Evolutionary conservation across 2,329 filamentous ascomycete species (phyloP).

Genomic region (Colletotrichum tanaceti): DNA sequence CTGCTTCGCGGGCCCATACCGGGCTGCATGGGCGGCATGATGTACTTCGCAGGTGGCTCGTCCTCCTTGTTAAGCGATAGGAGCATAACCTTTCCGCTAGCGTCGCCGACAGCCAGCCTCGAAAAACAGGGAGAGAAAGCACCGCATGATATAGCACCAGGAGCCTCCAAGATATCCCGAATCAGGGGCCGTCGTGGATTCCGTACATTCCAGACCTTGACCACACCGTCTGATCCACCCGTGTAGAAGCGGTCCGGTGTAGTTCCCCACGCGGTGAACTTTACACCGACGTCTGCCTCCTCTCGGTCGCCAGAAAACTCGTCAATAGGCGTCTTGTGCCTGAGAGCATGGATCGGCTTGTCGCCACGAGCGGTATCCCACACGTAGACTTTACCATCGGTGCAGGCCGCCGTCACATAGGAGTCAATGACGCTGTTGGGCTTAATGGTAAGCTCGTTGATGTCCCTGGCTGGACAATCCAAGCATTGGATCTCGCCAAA

Average conservation of each 20-base stretch:
- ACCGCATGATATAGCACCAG: constrained; percentile 68
- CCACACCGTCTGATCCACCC: constrained; percentile 70
- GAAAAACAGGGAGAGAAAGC: constrained; percentile 68
- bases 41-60: constrained; percentile 49
- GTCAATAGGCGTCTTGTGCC: constrained; percentile 61
- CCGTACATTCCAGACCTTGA: constrained; percentile 73
- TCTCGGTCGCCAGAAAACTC: constrained; percentile 60
- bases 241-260: constrained; percentile 70
- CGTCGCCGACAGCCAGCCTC: constrained; percentile 69
- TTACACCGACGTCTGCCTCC: constrained; percentile 70
- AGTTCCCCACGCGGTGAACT: constrained; percentile 72
- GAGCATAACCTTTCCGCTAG: constrained; percentile 69
- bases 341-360: constrained; percentile 64
- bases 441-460: constrained; percentile 71
- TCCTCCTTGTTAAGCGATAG: constrained; percentile 61
- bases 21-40: constrained; percentile 51
- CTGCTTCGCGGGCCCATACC: constrained; percentile 37
- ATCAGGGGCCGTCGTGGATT: constrained; percentile 58
- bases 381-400: constrained; percentile 70
- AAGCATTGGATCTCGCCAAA: constrained; percentile 64
- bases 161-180: constrained; percentile 64
- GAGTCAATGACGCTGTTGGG: constrained; percentile 63
- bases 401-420: constrained; percentile 71
- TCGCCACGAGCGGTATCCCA: constrained; percentile 71
- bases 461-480: constrained; percentile 69